Evolutionary conservation across 805 yeast genomes (phyloP), one percentile per base, ranked within the genome.

Genomic region (Ogataea siamensis): DNA sequence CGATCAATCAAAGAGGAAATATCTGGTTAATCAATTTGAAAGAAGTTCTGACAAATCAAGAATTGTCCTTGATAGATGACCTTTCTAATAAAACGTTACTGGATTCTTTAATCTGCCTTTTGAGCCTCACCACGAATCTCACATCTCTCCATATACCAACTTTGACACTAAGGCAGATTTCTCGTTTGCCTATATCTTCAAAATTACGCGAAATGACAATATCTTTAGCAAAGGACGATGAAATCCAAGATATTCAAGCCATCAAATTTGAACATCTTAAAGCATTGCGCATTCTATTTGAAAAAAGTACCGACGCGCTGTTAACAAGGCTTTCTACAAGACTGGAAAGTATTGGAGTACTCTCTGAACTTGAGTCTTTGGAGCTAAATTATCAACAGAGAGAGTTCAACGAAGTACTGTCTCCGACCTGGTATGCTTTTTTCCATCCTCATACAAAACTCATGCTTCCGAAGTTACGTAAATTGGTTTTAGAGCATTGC

Each of bases 381-480:
- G 46, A 45, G 25, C 17, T 57, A 16, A 46, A 45, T 6, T 50
- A 45, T 27, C 38, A 47, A 9, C 49, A 41, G 32, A 38, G 40
- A 4, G 61, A 51, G 18, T 56, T 55, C 26, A 57, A 57, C 31
- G 55, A 55, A 32, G 7, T 35, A 2, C 32, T 49, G 5, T 39
- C 42, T 2, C 50, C 53, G 8, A 46, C 58, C 10, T 58, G 63
- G 63, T 43, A 44, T 24, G 37, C 58, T n/a, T 54, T 58, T 21
- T 58, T 58, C 35, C 35, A 37, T 26, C 34, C 40, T 6, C 29
- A 28, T 3, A 33, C 47, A n/a, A 11, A n/a, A 10, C 12, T 9
- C 7, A 18, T 11, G n/a, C 15, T 22, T 16, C 32, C 38, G 5
- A 44, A 32, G 2, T 34, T 59, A 24, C 50, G 31, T 13, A 32